Conservation (phyloP, 176 grass and related monocot species). For the Ensete ventricosum region DNA sequence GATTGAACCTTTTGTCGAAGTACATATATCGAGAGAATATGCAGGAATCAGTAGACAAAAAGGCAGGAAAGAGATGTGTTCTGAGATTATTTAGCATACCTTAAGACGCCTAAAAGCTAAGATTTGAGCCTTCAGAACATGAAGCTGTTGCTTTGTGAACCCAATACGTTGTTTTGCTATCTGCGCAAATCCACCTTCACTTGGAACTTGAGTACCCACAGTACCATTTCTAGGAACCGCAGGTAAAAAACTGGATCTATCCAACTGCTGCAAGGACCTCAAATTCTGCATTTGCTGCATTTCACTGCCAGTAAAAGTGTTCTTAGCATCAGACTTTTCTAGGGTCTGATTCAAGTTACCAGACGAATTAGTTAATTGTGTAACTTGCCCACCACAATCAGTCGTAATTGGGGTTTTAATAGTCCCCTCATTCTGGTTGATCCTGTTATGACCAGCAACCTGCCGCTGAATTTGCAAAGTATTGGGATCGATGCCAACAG, state of each 20-base stretch:
- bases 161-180: conserved; percentile 19
- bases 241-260: conserved; percentile 27
- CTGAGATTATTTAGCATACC: conserved; percentile 31
- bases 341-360: conserved; percentile 34
- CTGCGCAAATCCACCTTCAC: conserved; percentile 26
- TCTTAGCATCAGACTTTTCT: conserved; percentile 51
- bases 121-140: conserved; percentile 96
- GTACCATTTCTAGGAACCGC: conserved; percentile 24
- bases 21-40: too few species aligned
- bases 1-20: conserved; percentile 1
- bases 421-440: conserved; percentile 43
- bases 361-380: conserved; percentile 40
- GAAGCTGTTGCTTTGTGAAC: conserved; percentile 95
- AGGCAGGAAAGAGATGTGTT: not conserved
- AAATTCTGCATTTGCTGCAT: conserved; percentile 45
- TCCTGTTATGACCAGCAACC: conserved; percentile 32
- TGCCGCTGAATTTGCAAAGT: conserved; percentile 53
- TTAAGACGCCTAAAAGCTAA: conserved; percentile 96
- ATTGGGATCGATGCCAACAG: conserved; percentile 38
- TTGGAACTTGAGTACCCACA: conserved; percentile 30
- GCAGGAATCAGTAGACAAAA: not conserved
- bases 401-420: conserved; percentile 39
- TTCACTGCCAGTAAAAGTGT: conserved; percentile 35
- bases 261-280: conserved; percentile 48
- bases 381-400: conserved; percentile 32